These are phyloP conservation scores for Hypoxylon subgilvum DNA, from an alignment of 495 filamentous ascomycete genomes.

Conservation along the genomic window DNA sequence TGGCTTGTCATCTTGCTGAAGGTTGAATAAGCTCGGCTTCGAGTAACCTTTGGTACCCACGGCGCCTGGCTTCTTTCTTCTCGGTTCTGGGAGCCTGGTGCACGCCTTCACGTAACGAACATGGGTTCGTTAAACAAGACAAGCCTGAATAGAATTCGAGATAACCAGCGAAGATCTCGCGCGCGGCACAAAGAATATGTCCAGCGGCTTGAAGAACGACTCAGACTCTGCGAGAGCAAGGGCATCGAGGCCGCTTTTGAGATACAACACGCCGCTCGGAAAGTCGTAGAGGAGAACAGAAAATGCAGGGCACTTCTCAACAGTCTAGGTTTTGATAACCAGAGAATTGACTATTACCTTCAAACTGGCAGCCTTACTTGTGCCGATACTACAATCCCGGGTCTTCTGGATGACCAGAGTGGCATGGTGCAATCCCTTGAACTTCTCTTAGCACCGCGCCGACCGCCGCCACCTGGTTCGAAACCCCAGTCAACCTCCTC, in stretches of 20 bases:
- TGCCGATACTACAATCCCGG: neutral
- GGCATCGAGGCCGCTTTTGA: constrained; percentile 65
- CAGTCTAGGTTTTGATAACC: constrained; percentile 32
- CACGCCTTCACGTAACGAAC: neutral
- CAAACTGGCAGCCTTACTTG: constrained; percentile 4
- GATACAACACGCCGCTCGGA: constrained; percentile 67
- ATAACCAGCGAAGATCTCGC: constrained; percentile 82
- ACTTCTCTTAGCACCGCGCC: constrained; percentile 7
- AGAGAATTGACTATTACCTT: constrained; percentile 29
- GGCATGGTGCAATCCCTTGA: constrained; percentile 8
- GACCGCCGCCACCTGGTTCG: neutral
- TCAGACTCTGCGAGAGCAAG: constrained; percentile 63
- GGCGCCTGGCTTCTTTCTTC: too few species aligned
- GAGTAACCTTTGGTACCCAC: too few species aligned
- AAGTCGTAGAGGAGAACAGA: constrained; percentile 68
- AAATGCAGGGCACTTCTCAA: constrained; percentile 56
- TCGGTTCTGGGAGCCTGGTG: neutral
- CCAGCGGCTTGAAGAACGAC: constrained; percentile 68
- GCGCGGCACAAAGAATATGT: constrained; percentile 78
- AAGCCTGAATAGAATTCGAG: constrained; percentile 65
- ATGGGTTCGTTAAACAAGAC: constrained; percentile 41
- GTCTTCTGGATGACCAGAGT: neutral
- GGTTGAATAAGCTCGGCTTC: too few species aligned
- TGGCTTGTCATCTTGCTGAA: too few species aligned
- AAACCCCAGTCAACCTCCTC: neutral